Percentiles rank a stretch among this genome's conserved stretches.
These are phyloP conservation scores for Hydrangea macrophylla DNA, from an alignment of 148 eudicot genomes.

Conservation along the genomic window DNA sequence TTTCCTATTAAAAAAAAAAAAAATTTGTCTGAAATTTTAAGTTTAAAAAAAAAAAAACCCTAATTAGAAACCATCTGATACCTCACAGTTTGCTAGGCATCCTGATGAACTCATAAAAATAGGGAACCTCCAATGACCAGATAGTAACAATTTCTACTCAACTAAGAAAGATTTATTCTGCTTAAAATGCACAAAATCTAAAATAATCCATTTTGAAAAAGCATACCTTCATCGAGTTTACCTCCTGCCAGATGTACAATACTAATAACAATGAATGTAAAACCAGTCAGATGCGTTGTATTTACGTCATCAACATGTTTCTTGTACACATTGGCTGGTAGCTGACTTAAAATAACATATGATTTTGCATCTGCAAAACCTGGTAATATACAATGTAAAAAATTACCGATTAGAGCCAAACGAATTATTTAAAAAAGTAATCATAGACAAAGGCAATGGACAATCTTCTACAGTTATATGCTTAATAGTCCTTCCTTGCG, in stretches of 20 bases:
- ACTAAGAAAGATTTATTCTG: neutral
- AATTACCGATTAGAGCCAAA: neutral
- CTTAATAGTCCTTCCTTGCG: too few species aligned
- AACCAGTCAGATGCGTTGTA: slow-evolving; percentile 64
- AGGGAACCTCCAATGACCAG: neutral
- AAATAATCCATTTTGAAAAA: slow-evolving; percentile 6
- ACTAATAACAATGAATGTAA: slow-evolving; percentile 65
- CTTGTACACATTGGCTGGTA: slow-evolving; percentile 62
- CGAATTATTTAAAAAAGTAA: neutral
- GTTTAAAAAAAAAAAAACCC: neutral
- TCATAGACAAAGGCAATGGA: neutral
- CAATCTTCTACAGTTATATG: too few species aligned
- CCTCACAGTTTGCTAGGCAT: neutral
- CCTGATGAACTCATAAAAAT: neutral
- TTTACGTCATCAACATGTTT: slow-evolving; percentile 69
- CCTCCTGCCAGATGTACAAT: slow-evolving; percentile 82
- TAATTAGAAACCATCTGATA: neutral
- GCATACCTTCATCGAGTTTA: slow-evolving; percentile 75
- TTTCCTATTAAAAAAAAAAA: neutral
- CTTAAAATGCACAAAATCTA: slow-evolving; percentile 1
- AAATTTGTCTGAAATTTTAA: neutral
- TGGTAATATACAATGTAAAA: slow-evolving; percentile 22
- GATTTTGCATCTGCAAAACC: slow-evolving; percentile 71
- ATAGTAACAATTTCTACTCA: neutral
- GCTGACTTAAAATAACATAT: slow-evolving; percentile 68